Base-by-base conservation (phyloP, 2,329 filamentous ascomycete species). In the Periconia digitata region DNA sequence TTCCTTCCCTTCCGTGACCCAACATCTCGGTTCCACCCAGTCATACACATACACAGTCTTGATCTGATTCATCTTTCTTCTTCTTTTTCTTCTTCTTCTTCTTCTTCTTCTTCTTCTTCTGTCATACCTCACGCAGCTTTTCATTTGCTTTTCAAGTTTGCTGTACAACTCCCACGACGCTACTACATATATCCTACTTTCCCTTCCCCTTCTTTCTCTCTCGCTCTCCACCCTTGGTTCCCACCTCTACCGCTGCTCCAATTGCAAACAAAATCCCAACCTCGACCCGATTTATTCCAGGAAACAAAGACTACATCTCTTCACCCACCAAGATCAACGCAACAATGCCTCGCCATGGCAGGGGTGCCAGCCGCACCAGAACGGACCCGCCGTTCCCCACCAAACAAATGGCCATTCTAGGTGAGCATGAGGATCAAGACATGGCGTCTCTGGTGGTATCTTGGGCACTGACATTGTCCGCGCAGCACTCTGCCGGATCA, bases 401-500 rank as follows among this genome's bases (percentile, higher is more conserved):
- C 34, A 76, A 74, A 58, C 83, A 85, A 62, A 75, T 86, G 59
- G 79, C 79, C 48, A 69, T 82, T 20, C 67, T 82, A 46, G 78
- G 79, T 82, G 72, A 58, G 76, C 46, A 44, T 20, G n/a, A n/a
- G n/a, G n/a, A n/a, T n/a, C n/a, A n/a, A n/a, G n/a, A 20, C 16
- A 38, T 20, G n/a, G 20, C 44, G 15, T 24, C 21, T 18, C 40
- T 8, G 16, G 17, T n/a, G n/a, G n/a, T n/a, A 17, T 20, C 21
- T 8, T 16, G 16, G 12, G 17, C 8, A 18, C 46, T 49, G 36
- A 53, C 49, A 21, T 44, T 6, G 18, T 40, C 3, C 18, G 22
- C n/a, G 27, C 55, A 95, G 92, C 91, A 39, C 80, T 96, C 66
- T 96, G 92, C 75, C 87, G 94, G 67, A 92, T 99, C 77, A 96